A percentile compares a stretch with the other conserved stretches of the same genome.
phyloP scores from a whole-genome alignment of 2,329 filamentous ascomycete species.

The Aspergillus uvarum region DNA sequence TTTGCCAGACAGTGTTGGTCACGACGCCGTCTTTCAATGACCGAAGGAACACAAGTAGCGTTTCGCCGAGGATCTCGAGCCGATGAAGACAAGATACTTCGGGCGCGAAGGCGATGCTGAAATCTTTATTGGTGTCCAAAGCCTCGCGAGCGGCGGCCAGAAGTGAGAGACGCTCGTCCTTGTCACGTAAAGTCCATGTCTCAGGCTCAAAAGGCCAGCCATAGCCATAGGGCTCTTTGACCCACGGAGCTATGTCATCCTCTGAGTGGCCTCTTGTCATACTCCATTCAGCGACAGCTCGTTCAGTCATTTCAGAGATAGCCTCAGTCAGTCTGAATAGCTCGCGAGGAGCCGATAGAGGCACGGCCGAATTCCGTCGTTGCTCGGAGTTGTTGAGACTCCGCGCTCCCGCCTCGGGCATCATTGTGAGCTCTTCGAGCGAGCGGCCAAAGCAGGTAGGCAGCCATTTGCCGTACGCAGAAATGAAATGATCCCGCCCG shows the following conservation, averaged over 20 bases:
- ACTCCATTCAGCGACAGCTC: conserved; percentile 61
- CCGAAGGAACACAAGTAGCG: conserved; percentile 70
- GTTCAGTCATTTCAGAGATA: conserved; percentile 61
- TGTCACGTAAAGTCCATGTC: conserved; percentile 48
- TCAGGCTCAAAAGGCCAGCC: conserved; percentile 61
- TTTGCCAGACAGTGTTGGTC: conserved; percentile 66
- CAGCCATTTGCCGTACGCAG: conserved; percentile 74
- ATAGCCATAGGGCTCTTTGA: conserved; percentile 40
- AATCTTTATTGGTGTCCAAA: conserved; percentile 67
- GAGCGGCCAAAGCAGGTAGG: conserved; percentile 81
- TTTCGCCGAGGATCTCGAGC: conserved; percentile 72
- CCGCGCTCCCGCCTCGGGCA: conserved; percentile 76
- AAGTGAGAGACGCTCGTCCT: conserved; percentile 44
- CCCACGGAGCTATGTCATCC: conserved; percentile 51
- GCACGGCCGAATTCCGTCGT: conserved; percentile 43
- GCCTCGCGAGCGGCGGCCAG: conserved; percentile 57
- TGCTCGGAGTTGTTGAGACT: conserved; percentile 51
- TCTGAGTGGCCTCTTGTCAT: conserved; percentile 52
- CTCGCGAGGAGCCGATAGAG: conserved; percentile 82
- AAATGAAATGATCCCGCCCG: conserved; percentile 89
- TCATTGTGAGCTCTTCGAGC: conserved; percentile 81
- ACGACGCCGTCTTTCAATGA: conserved; percentile 79
- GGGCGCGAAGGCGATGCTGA: conserved; percentile 62
- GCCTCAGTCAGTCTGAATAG: conserved; percentile 85
- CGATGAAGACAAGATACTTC: conserved; percentile 65